Evolutionary conservation across 1,139 yeast species (phyloP), one percentile per base, ranked within the genome.

Genomic region (Kodamaea ohmeri): DNA sequence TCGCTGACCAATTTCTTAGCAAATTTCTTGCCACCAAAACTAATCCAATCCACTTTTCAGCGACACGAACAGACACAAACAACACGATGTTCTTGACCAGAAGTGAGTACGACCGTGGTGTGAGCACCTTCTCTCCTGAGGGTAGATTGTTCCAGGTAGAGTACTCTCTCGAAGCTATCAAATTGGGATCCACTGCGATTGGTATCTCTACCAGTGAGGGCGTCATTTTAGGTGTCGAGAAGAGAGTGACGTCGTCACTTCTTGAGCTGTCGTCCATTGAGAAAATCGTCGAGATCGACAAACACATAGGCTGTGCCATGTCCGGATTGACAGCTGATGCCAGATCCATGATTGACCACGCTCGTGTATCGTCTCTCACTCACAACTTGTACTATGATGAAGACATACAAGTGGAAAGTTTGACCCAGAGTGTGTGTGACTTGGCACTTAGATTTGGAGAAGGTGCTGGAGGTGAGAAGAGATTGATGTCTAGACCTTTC

Each of bases 21-120:
- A 27, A 27, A 16, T 27, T 27, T 27, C 13, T 27, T 27, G 32
- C 32, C 32, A 29, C 32, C 32, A 29, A 29, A 29, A 12, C 15
- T 13, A n/a, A 18, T n/a, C 16, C 18, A 29, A 29, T 29, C 24
- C 16, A 19, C 25, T 29, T 29, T 29, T 29, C 32, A 29, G 6
- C 32, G 13, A 15, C 31, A 27, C 20, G 17, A n/a, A n/a, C 13
- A 7, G 9, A 9, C 9, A 27, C 30, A 27, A 6, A 24, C 19
- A 15, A 27, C 30, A 36, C 13, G 20, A 92, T 92, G 99, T 94
- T 94, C 68, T 78, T 94, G 53, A 94, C 98, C 18, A 83, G 99
- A 83, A 86, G 96, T 67, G 99, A 94, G 73, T 94, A 94, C 65
- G 99, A 94, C 61, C 86, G 99, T 65, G 98, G 98, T 48, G 98